A percentile compares a stretch with the other conserved stretches of the same genome.
phyloP scores from a whole-genome alignment of 176 grass and related monocot species.

The Aechmea fasciata region DNA sequence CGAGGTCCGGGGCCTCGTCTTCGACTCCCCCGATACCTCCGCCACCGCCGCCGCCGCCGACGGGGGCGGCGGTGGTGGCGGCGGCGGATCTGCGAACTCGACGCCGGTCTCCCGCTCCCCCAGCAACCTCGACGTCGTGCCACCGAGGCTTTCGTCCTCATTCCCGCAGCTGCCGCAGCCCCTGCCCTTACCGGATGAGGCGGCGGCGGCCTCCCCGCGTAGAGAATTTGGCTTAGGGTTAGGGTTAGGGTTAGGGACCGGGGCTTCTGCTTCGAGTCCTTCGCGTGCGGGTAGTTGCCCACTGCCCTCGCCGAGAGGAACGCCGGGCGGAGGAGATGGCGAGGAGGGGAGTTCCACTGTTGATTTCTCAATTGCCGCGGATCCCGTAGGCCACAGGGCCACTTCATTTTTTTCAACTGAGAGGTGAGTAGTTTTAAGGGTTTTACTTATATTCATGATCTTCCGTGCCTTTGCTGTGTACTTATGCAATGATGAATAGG shows the following conservation, averaged over 20 bases:
- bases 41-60: slow-evolving; percentile 15
- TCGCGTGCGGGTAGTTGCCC: not conserved
- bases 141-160: slow-evolving; percentile 47
- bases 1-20: slow-evolving; percentile 24
- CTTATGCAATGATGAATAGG: not conserved
- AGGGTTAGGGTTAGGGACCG: slow-evolving; percentile 7
- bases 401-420: too few species aligned
- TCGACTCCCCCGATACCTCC: slow-evolving; percentile 10
- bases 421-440: too few species aligned
- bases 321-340: not conserved
- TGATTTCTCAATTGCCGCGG: not conserved
- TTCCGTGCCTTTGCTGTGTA: too few species aligned
- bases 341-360: not conserved
- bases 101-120: slow-evolving; percentile 33
- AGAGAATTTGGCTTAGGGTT: slow-evolving; percentile 7
- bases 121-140: slow-evolving; percentile 38
- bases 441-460: too few species aligned
- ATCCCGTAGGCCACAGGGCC: too few species aligned
- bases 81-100: slow-evolving; percentile 2
- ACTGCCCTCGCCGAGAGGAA: slow-evolving; percentile 2
- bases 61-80: not conserved
- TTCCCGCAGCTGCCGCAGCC: slow-evolving; percentile 34
- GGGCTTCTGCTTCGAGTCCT: not conserved
- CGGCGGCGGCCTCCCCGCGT: slow-evolving; percentile 40
- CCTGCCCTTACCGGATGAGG: slow-evolving; percentile 35